Evolutionary conservation across 1,284 basidiomycete species (phyloP), one percentile per base, ranked within the genome.

Genomic region (Macrocystidia cucumis): DNA sequence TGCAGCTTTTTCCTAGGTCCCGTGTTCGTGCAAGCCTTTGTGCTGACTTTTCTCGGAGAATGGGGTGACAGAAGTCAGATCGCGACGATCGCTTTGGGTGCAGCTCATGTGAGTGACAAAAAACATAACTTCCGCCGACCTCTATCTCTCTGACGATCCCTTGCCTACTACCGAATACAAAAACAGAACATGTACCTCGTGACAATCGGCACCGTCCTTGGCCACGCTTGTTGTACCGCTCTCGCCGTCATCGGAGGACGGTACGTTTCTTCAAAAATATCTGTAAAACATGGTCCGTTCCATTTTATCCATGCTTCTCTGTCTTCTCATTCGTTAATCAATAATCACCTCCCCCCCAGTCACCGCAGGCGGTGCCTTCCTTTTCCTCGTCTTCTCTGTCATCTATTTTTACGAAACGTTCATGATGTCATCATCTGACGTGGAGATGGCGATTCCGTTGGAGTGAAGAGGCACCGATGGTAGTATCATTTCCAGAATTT

Each of bases 31-130:
- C 93, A 98, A 59, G 81, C 91, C 0, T 98, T 98, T 49, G 65
- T 95, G 24, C 69, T 98, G 38, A 98, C 95, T 0, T 98, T 98
- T 60, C 69, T 98, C 8, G 96, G 93, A 14, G 95, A 98, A 60
- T 98, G 95, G 95, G 96, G 95, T 1, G 96, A 98, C 61, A 67
- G 95, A 29, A 92, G 88, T 52, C 96, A 98, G 63, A 95, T 98
- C 48, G 88, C 96, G 0, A 98, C 95, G 0, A 97, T 98, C 46
- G 93, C 91, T 2, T 69, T 98, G 32, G 96, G 88, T 1, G 93
- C 95, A 22, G 91, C 95, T 16, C 91, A 98, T 65, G 93, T 97
- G 33, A 21, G 64, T 61, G n/a, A n/a, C n/a, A 18, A 8, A 9
- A 28, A 14, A 28, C 17, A 2, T 11, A 32, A 42, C 40, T 9